These are phyloP conservation scores for Cenchrus americanus DNA, from an alignment of 176 grass and related monocot genomes.

Conservation along the genomic window DNA sequence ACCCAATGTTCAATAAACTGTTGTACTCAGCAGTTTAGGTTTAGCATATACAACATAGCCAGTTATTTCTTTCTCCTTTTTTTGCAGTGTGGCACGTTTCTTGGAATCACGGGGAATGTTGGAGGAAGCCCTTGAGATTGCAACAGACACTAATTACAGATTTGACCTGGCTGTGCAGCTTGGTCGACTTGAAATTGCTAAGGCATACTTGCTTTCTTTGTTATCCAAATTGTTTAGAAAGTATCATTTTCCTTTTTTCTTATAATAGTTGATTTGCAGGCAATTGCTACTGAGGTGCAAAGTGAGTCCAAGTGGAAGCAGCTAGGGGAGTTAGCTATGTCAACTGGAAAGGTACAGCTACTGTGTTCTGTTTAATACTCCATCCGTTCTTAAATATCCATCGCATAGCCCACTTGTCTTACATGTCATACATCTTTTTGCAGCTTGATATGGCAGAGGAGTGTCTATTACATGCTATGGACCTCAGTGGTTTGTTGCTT, in stretches of 20 bases:
- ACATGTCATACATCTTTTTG: constrained; percentile 35
- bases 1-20: constrained; percentile 29
- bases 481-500: constrained; percentile 92
- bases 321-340: constrained; percentile 91
- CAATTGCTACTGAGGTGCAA: constrained; percentile 89
- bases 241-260: constrained; percentile 21
- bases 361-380: background rate
- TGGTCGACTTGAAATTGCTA: constrained; percentile 89
- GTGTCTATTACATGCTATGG: constrained; percentile 82
- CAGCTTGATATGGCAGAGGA: constrained; percentile 98
- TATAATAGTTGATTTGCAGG: constrained; percentile 55
- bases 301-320: constrained; percentile 99
- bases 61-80: background rate
- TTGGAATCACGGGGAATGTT: constrained; percentile 97
- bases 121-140: constrained; percentile 96
- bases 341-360: constrained; percentile 79
- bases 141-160: constrained; percentile 96
- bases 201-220: constrained; percentile 52
- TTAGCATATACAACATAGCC: constrained; percentile 32
- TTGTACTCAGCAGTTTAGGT: constrained; percentile 12
- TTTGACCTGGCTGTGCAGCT: constrained; percentile 96
- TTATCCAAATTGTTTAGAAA: constrained; percentile 29
- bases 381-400: too few relatives aligned
- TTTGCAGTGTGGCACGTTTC: constrained; percentile 85
- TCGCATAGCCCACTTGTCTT: background rate